Conservation (phyloP, 352 stramenopile species). For the Globisporangium splendens region DNA sequence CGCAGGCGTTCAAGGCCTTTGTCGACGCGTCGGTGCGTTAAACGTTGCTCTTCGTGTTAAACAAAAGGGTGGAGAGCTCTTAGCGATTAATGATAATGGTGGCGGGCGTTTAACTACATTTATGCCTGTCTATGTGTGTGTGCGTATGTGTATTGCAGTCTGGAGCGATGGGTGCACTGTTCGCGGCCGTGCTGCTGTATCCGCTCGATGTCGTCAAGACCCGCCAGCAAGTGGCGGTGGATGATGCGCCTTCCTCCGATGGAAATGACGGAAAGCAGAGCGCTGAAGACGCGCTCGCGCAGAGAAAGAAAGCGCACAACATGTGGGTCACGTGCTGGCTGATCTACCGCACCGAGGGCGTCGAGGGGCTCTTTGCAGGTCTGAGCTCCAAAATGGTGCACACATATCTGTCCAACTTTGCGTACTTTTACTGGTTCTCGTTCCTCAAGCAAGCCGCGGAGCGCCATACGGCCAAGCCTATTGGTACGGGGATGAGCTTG, state of each 20-base stretch:
- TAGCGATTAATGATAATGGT: too few species aligned
- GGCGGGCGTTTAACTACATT: not conserved
- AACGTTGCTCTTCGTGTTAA: not conserved
- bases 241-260: slow-evolving; percentile 20
- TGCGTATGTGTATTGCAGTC: slow-evolving; percentile 25
- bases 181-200: slow-evolving; percentile 69
- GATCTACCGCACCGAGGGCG: slow-evolving; percentile 63
- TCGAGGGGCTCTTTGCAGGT: slow-evolving; percentile 61
- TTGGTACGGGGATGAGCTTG: slow-evolving; percentile 69
- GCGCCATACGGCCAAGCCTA: slow-evolving; percentile 35
- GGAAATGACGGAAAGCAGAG: slow-evolving; percentile 17
- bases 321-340: slow-evolving; percentile 55
- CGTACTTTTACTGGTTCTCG: slow-evolving; percentile 86
- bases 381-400: slow-evolving; percentile 75
- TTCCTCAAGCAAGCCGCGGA: slow-evolving; percentile 70
- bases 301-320: slow-evolving; percentile 43
- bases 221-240: slow-evolving; percentile 52
- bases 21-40: slow-evolving; percentile 67
- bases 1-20: slow-evolving; percentile 69
- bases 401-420: slow-evolving; percentile 76
- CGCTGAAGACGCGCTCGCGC: slow-evolving; percentile 17
- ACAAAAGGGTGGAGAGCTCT: not conserved
- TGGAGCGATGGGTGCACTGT: slow-evolving; percentile 72
- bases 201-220: slow-evolving; percentile 80
- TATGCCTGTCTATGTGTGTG: not conserved